Percentiles rank a stretch among this genome's conserved stretches.
Conservation (phyloP, 2,329 filamentous ascomycete genomes). For the Talaromyces sp. region DNA sequence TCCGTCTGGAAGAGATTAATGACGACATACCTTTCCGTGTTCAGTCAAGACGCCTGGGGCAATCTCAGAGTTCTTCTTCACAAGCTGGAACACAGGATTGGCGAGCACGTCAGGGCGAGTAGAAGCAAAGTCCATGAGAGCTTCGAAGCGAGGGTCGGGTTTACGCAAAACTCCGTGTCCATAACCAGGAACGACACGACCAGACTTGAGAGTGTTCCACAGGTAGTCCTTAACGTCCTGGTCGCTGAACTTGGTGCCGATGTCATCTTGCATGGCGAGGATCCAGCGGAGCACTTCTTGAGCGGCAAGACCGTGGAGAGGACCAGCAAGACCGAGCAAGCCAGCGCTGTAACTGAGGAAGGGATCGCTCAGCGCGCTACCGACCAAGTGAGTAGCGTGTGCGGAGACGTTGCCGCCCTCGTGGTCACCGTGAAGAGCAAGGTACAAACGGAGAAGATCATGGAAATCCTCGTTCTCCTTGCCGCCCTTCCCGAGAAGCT, state of each 20-base stretch:
- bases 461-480: slow-evolving; percentile 73
- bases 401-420: slow-evolving; percentile 98
- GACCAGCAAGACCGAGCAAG: slow-evolving; percentile 91
- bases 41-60: slow-evolving; percentile 86
- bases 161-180: slow-evolving; percentile 95
- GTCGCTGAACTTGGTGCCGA: slow-evolving; percentile 73
- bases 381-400: slow-evolving; percentile 90
- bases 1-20: background rate
- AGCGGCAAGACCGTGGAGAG: slow-evolving; percentile 85
- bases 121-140: slow-evolving; percentile 90
- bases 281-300: slow-evolving; percentile 98
- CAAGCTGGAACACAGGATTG: slow-evolving; percentile 89
- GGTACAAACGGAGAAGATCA: slow-evolving; percentile 86
- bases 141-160: slow-evolving; percentile 93
- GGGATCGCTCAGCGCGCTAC: slow-evolving; percentile 87
- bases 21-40: slow-evolving; percentile 71
- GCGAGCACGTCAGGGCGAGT: slow-evolving; percentile 77
- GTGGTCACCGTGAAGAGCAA: slow-evolving; percentile 95
- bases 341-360: slow-evolving; percentile 96
- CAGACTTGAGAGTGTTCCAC: slow-evolving; percentile 88
- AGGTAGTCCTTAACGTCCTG: slow-evolving; percentile 83
- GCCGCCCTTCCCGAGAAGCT: slow-evolving; percentile 87
- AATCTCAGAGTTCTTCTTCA: slow-evolving; percentile 88
- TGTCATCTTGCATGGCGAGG: slow-evolving; percentile 86
- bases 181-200: slow-evolving; percentile 90